Base-by-base conservation (phyloP, 2,329 filamentous ascomycete genomes). In the Penicillium aurantiogriseum region DNA sequence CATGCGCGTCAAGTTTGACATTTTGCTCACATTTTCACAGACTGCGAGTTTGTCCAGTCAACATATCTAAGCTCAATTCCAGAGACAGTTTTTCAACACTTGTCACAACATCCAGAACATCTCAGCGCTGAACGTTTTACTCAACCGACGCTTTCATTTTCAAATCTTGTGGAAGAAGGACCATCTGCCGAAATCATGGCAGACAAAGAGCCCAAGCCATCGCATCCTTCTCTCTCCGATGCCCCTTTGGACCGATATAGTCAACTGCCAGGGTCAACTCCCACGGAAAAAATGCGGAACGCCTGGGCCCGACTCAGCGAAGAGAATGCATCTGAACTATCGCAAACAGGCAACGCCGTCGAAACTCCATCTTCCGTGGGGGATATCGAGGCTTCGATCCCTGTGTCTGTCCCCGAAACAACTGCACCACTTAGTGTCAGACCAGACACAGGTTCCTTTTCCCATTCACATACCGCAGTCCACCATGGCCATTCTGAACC, bases 361-460 rank as follows among this genome's bases (percentile, higher is more conserved):
- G 68, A 59, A n/a, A 77, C 75, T 6, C 74, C 76, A n/a, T 77
- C 76, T n/a, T 77, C 74, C 31, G 67, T 70, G 4, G 74, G 70
- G 7, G 75, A 77, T 65, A 74, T 77, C 35, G 73, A 77, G 36
- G 64, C 75, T 44, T 65, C 66, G 9, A 62, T 59, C 2, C 64
- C 70, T 27, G 56, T 63, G 11, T 54, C 70, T 33, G 52, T 69
- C 2, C 69, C 71, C 0, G 71, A 74, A 56, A 65, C 59, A 25
- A 65, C 67, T 21, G 63, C 64, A 7, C 74, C 75, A 38, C 67
- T 77, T 17, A 77, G 71, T 59, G 66, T 74, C 13, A 70, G 74
- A 46, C 60, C 66, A n/a, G 74, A 74, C 21, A 69, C 67, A 19
- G 67, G 70, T 11, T 57, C 63, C 43, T 56, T 63, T 27, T 52